phyloP scores from a whole-genome alignment of 352 stramenopile genomes.

The Pythium rhizo-oryzae region DNA sequence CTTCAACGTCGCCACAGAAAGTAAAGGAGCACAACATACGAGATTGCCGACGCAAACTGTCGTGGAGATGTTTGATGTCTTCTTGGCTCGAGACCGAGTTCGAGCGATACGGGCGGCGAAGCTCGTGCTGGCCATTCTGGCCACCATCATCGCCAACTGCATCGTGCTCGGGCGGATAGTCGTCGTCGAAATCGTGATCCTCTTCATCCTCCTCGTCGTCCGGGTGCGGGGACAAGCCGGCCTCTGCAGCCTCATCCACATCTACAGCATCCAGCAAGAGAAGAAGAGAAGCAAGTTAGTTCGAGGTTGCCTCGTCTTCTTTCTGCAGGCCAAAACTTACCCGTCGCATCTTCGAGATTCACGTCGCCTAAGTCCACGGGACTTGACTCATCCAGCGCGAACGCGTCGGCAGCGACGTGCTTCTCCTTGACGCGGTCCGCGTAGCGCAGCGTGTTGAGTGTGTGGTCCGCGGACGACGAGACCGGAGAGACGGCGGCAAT shows the following conservation, averaged over 20 bases:
- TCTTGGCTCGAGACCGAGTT: constrained; percentile 59
- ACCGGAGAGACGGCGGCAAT: constrained; percentile 95
- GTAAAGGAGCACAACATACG: constrained; percentile 33
- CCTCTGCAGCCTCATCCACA: constrained; percentile 32
- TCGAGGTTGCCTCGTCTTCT: background rate
- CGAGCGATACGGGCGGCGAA: constrained; percentile 24
- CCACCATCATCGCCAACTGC: constrained; percentile 24
- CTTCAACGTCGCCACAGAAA: background rate
- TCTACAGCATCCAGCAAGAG: constrained; percentile 27
- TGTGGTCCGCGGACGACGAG: constrained; percentile 94
- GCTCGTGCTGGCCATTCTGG: constrained; percentile 22
- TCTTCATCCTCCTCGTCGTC: constrained; percentile 35
- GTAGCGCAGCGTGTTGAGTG: constrained; percentile 97
- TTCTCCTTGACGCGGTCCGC: constrained; percentile 98
- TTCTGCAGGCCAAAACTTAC: constrained; percentile 22
- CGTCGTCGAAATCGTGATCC: constrained; percentile 30
- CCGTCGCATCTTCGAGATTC: constrained; percentile 52
- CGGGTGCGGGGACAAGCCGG: constrained; percentile 28
- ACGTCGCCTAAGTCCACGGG: constrained; percentile 60
- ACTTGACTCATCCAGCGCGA: constrained; percentile 54
- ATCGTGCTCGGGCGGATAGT: constrained; percentile 10
- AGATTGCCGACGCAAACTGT: constrained; percentile 52
- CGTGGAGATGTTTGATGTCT: constrained; percentile 63
- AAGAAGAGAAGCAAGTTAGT: background rate
- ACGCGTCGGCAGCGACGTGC: constrained; percentile 63